Percentiles rank a stretch among this genome's conserved stretches.
Conservation (phyloP, 176 grass and related monocot genomes). For the Rhynchospora tenuis region DNA sequence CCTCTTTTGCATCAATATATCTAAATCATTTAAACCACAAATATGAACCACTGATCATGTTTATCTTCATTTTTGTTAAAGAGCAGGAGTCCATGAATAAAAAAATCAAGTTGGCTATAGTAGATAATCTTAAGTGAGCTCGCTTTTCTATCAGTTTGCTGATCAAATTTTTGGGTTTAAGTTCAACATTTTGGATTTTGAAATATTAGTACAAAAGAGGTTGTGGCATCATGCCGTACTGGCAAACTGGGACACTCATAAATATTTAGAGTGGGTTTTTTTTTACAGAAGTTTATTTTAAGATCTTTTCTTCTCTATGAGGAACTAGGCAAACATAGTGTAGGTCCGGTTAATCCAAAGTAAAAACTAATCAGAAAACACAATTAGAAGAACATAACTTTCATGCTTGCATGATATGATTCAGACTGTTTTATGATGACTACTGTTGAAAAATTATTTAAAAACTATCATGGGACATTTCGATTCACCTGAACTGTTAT, state of each 20-base stretch:
- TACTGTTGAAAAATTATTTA: not conserved
- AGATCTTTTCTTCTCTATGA: not conserved
- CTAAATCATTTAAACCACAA: not conserved
- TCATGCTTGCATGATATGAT: not conserved
- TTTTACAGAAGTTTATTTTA: not conserved
- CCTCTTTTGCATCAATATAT: not conserved
- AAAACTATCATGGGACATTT: conserved; percentile 3
- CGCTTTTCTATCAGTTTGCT: not conserved
- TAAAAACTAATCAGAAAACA: not conserved
- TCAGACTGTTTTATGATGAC: not conserved
- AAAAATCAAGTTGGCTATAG: not conserved
- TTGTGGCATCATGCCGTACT: not conserved
- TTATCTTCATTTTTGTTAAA: not conserved
- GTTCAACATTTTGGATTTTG: not conserved
- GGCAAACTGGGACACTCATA: not conserved
- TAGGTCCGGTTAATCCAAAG: not conserved
- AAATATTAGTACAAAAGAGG: not conserved
- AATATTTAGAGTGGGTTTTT: not conserved
- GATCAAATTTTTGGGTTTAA: not conserved
- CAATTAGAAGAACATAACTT: not conserved
- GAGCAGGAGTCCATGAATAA: not conserved
- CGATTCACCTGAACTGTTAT: conserved; percentile 57
- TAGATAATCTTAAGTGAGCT: not conserved
- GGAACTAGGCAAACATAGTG: too few relatives aligned
- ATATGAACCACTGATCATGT: not conserved